Conservation (phyloP, 2,329 filamentous ascomycete species). For the Chrysosporium queenslandicum region DNA sequence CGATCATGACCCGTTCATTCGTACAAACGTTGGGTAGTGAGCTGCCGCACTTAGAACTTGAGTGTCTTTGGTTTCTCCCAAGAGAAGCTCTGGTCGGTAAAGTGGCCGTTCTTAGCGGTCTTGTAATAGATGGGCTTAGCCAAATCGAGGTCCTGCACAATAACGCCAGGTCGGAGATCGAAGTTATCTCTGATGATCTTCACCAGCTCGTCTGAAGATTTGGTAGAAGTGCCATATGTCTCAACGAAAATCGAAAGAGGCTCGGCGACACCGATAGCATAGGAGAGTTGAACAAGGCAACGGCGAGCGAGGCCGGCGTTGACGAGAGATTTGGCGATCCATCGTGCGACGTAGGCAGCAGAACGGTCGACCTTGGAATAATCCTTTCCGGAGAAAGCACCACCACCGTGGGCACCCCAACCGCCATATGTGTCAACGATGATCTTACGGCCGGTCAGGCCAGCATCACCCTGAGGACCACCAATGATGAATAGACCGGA, state of each 20-base stretch:
- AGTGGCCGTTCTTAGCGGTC: conserved; percentile 99
- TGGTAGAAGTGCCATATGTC: conserved; percentile 87
- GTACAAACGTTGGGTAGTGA: conserved; percentile 11
- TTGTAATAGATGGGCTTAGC: conserved; percentile 94
- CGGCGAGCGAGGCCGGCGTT: conserved; percentile 80
- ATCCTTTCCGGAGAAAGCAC: conserved; percentile 99
- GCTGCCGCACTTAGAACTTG: conserved; percentile 56
- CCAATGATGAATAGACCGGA: conserved; percentile 98
- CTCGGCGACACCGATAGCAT: conserved; percentile 98
- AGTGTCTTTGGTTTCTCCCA: conserved; percentile 98
- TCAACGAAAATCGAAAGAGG: conserved; percentile 97
- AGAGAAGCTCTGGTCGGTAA: conserved; percentile 94
- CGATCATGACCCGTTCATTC: conserved; percentile 31
- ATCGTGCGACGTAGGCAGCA: conserved; percentile 91
- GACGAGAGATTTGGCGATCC: conserved; percentile 98
- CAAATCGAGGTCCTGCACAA: conserved; percentile 93
- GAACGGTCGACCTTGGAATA: conserved; percentile 99
- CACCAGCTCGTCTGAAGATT: conserved; percentile 85
- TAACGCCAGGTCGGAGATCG: conserved; percentile 94
- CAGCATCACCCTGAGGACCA: conserved; percentile 96
- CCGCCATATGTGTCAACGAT: conserved; percentile 99
- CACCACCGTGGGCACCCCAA: conserved; percentile 98
- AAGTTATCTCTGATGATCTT: conserved; percentile 94
- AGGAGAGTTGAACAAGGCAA: conserved; percentile 92
- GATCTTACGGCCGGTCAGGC: conserved; percentile 98